Evolutionary conservation across 768 basidiomycete species (phyloP), one percentile per base, ranked within the genome.

Genomic region (Dacryopinax spathularia): DNA sequence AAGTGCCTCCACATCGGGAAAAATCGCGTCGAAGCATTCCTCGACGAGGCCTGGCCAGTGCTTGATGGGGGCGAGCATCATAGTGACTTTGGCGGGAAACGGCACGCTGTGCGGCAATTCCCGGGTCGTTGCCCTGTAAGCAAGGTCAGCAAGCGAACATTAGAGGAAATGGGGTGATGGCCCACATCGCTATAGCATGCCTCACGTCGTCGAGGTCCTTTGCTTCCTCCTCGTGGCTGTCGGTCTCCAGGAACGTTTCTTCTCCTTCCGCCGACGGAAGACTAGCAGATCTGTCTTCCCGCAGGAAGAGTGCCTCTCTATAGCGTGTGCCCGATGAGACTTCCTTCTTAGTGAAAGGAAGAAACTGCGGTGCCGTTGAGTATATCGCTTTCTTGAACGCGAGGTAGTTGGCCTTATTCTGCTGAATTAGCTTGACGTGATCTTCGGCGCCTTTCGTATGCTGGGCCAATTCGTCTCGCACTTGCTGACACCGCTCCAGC

Each of bases 61-160:
- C 3, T 59, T 62, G 18, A 76, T 75, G 48, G 72, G 76, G 13
- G 66, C 59, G 2, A 66, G 65, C 34, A 81, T 78, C 4, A 77
- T 69, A 1, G 68, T 62, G 18, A 70, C 70, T 41, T 77, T 78
- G 0, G 75, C 73, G 2, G 68, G 67, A 62, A 73, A 78, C 0
- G 77, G 78, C 2, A 76, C 71, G 65, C 76, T 76, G 20, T 72
- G 69, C 7, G 77, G 77, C 0, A 77, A 68, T 61, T 79, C 78
- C 34, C 76, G 69, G 1, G 75, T 75, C 31, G 75, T 73, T 9
- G 72, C 74, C 20, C 77, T 78, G 62, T 4, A 34, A n/a, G 29
- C 2, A 36, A 62, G 3, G 33, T 22, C 35, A 60, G 16, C 41
- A 5, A 60, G 33, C n/a, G n/a, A n/a, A n/a, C n/a, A n/a, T n/a